Base-by-base conservation (phyloP, 768 basidiomycete genomes). In the Podaxis sp. region DNA sequence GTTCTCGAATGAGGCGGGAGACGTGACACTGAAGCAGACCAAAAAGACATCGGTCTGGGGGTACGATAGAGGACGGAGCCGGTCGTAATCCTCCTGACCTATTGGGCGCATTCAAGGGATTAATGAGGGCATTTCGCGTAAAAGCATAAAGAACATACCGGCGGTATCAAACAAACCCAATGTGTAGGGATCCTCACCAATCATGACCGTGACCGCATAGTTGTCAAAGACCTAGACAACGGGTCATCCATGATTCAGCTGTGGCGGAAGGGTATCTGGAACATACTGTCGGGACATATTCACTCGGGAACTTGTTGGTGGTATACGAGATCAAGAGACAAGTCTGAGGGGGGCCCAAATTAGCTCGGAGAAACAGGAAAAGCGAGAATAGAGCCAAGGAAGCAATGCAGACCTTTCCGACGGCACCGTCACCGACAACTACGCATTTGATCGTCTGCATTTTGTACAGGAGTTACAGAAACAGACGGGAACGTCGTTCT, bases 171-270 rank as follows among this genome's bases (percentile, higher is more conserved):
- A 99, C 68, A 99, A 77, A 61, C 97, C 97, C 73, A 99, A 80
- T 67, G 97, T 99, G 77, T 99, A 99, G 58, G 97, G 96, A 78
- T 99, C 96, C 72, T 99, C 97, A 58, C 96, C 96, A 79, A 99
- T 99, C 97, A 99, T 99, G 63, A 99, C 97, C n/a, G 96, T 99
- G 65, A 99, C 97, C 65, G 97, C 97, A 79, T 96, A 96, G 78
- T 96, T 96, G 78, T 96, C 93, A 76, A 95, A 95, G 64, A 95
- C 90, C 92, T 93, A 77, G 61, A 71, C 57, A 61, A 46, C 55
- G 67, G 61, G 64, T 59, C 46, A 61, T 68, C 49, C 39, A 64
- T 55, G 52, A 56, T 55, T 64, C 62, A 66, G 63, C 68, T 72
- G 58, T 57, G 68, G 63, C 67, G 65, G 67, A 70, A 67, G 69